Base-by-base conservation (phyloP, 116 monocot genomes). In the Phalaenopsis hybrid region DNA sequence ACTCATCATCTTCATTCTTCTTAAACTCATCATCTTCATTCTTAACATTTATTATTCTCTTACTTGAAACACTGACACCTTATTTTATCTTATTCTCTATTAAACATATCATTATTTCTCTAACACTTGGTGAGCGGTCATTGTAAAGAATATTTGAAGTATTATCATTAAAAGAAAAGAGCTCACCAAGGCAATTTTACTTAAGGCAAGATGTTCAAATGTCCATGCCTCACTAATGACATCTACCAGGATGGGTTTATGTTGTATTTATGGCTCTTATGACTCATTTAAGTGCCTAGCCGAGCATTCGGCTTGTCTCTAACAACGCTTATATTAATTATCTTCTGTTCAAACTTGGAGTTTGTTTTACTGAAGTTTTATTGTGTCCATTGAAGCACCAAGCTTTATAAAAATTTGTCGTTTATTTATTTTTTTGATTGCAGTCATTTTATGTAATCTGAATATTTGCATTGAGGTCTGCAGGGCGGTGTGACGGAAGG, bases 401-500 rank as follows among this genome's bases (percentile, higher is more conserved):
- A 44, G 74, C 5, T 74, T 44, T 44, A 33, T 10, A 44, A 8
- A 74, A 45, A 44, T 75, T 5, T 46, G 8, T 21, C 11, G 8
- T 45, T 44, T 75, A 8, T 41, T 45, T 45, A 8, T 75, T 15
- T 6, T 75, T 37, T 45, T 75, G 21, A n/a, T 45, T 44, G 17
- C 16, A 45, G 5, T 75, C 46, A 21, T 44, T 46, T 45, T 8
- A 45, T 75, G 46, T 45, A 48, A 17, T 45, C 75, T 75, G 46
- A 75, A 75, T 45, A 46, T 21, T 79, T 84, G 80, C 28, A 16
- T 88, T 82, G 88, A 91, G 82, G 80, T 89, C 89, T 96, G 85
- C 90, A 97, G 97, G 97, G 94, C 18, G 97, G 97, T 33, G 86
- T 97, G 82, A 97, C 97, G 18, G 97, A 97, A 93, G 97, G 92